Percentiles rank a stretch among this genome's conserved stretches.
Conservation (phyloP, 1,139 yeast species). For the Zygoascus meyerae region DNA sequence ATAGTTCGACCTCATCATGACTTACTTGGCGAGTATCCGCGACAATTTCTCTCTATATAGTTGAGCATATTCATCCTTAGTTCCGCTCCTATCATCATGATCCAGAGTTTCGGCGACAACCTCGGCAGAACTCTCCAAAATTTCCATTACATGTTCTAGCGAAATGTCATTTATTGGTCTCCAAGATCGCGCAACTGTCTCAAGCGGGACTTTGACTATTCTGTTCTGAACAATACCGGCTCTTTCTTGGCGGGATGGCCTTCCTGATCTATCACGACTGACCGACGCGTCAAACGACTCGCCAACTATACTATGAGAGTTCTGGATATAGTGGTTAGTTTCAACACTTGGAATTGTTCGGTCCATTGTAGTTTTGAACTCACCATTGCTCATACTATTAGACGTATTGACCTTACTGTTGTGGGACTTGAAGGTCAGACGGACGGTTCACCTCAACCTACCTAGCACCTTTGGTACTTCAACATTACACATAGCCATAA, state of each 20-base stretch:
- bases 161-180: slow-evolving; percentile 19
- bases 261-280: too few relatives aligned
- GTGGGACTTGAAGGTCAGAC: too few relatives aligned
- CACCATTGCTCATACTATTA: not conserved
- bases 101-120: not conserved
- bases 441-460: not conserved
- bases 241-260: too few relatives aligned
- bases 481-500: not conserved
- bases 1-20: not conserved
- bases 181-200: slow-evolving; percentile 19
- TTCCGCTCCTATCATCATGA: too few relatives aligned
- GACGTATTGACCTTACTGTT: not conserved
- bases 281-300: too few relatives aligned
- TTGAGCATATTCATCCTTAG: slow-evolving; percentile 10
- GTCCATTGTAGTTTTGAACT: not conserved
- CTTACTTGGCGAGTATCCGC: not conserved
- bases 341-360: not conserved
- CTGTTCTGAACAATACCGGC: too few relatives aligned
- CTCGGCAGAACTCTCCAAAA: slow-evolving; percentile 16
- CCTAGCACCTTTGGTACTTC: not conserved
- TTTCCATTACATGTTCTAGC: slow-evolving; percentile 15
- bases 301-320: not conserved
- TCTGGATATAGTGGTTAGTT: not conserved
- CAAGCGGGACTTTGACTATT: not conserved
- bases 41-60: slow-evolving; percentile 7